phyloP scores from a whole-genome alignment of 2,329 filamentous ascomycete species.

The Botrytis hyacinthi region DNA sequence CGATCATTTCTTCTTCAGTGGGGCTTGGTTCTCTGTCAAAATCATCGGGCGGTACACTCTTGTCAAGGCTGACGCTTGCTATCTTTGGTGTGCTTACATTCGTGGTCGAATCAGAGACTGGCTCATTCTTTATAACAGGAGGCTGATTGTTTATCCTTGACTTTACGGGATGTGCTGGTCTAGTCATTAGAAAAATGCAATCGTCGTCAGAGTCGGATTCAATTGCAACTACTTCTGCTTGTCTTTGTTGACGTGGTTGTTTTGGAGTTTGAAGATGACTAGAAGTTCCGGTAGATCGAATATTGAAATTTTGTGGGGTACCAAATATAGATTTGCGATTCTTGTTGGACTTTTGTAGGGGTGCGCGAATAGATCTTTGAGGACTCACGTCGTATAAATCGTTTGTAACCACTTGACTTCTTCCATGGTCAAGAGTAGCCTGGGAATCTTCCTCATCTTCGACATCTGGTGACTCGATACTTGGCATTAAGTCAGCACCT shows the following conservation, averaged over 20 bases:
- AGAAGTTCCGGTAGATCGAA: not conserved
- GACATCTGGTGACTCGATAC: not conserved
- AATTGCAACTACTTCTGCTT: not conserved
- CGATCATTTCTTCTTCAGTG: constrained; percentile 16
- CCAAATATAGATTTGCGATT: not conserved
- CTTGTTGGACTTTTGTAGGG: not conserved
- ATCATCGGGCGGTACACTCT: not conserved
- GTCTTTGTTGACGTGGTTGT: not conserved
- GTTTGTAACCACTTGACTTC: not conserved
- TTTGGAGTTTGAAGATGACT: not conserved
- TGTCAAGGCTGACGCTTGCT: not conserved
- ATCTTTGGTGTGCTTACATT: not conserved
- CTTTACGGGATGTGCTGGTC: not conserved
- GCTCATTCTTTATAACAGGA: not conserved
- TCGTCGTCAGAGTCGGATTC: constrained; percentile 2
- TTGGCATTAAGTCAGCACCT: not conserved
- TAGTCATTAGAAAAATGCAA: not conserved
- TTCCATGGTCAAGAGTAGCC: not conserved
- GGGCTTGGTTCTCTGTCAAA: not conserved
- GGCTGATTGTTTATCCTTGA: not conserved
- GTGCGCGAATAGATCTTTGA: not conserved
- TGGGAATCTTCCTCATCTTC: not conserved
- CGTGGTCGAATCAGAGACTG: not conserved
- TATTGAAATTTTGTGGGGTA: not conserved
- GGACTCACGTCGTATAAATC: not conserved